A percentile compares a stretch with the other conserved stretches of the same genome.
Conservation (phyloP, 1,284 basidiomycete genomes). For the Fomitopsis betulina region DNA sequence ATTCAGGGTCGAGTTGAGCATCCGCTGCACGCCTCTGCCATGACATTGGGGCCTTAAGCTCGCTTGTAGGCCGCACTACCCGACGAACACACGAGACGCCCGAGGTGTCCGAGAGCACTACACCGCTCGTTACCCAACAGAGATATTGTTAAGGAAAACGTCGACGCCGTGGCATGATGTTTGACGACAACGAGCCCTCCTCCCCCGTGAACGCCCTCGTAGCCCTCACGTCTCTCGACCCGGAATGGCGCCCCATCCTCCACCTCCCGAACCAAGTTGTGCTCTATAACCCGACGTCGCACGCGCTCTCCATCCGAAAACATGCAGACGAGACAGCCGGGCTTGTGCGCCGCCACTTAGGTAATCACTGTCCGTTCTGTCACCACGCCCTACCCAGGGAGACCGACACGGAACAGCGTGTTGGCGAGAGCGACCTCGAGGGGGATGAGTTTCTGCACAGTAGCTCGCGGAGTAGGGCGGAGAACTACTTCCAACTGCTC, state of each 20-base stretch:
- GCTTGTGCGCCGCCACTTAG: background rate
- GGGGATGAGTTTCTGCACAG: constrained; percentile 15
- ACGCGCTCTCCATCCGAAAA: constrained; percentile 70
- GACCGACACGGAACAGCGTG: constrained; percentile 18
- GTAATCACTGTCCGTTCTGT: constrained; percentile 63
- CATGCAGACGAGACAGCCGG: constrained; percentile 16
- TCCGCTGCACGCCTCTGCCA: too few species aligned
- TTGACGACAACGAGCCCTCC: constrained; percentile 15
- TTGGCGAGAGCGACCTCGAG: constrained; percentile 18
- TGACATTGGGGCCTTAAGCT: too few species aligned
- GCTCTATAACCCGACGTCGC: constrained; percentile 82
- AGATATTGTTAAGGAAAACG: too few species aligned
- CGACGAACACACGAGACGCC: too few species aligned
- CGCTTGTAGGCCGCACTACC: too few species aligned
- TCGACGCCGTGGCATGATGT: constrained; percentile 8
- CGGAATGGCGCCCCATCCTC: constrained; percentile 65
- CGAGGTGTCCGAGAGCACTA: too few species aligned
- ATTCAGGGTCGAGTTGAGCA: too few species aligned
- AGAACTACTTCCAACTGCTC: constrained; percentile 74
- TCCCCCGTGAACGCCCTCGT: constrained; percentile 18
- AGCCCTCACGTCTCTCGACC: constrained; percentile 21
- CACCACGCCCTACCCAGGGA: constrained; percentile 46
- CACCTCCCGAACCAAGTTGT: constrained; percentile 84
- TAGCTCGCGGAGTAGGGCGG: constrained; percentile 38
- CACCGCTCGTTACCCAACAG: too few species aligned